Evolutionary conservation across 257 asterid genomes (phyloP).

Genomic region (Solanum tacnaense): DNA sequence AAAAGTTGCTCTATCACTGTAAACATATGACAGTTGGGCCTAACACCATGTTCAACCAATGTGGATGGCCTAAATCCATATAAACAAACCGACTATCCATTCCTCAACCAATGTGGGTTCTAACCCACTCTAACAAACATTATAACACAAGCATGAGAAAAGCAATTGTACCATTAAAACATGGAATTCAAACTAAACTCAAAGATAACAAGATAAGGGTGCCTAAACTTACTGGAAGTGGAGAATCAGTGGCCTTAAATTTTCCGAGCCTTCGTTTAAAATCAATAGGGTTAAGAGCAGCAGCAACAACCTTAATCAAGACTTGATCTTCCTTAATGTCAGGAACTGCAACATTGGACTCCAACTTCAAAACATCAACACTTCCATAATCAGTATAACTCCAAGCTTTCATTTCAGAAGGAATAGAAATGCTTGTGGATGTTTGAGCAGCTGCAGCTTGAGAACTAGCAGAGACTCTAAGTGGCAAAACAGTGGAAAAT

Average conservation of each 20-base stretch:
- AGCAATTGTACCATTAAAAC: not conserved
- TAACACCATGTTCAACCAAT: too few species aligned
- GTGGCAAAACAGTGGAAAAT: not conserved
- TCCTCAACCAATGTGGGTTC: too few species aligned
- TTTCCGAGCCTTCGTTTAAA: slow-evolving; percentile 67
- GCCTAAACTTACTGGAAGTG: slow-evolving; percentile 58
- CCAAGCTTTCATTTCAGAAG: slow-evolving; percentile 83
- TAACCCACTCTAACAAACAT: not conserved
- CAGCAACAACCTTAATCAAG: slow-evolving; percentile 72
- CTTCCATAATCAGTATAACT: slow-evolving; percentile 68
- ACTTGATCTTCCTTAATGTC: slow-evolving; percentile 62
- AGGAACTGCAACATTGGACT: slow-evolving; percentile 48
- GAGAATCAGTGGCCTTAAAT: slow-evolving; percentile 86
- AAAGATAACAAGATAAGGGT: not conserved
- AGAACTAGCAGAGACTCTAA: slow-evolving; percentile 39
- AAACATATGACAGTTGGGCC: too few species aligned
- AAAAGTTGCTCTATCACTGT: not conserved
- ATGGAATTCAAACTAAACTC: not conserved
- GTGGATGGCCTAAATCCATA: too few species aligned
- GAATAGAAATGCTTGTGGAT: slow-evolving; percentile 32
- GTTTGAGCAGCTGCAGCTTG: slow-evolving; percentile 43
- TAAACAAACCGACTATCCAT: too few species aligned
- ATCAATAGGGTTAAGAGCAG: slow-evolving; percentile 89
- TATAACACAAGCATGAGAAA: not conserved
- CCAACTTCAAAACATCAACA: slow-evolving; percentile 62